phyloP scores from a whole-genome alignment of 1,284 basidiomycete genomes.

The Rhodotorula mucilaginosa region DNA sequence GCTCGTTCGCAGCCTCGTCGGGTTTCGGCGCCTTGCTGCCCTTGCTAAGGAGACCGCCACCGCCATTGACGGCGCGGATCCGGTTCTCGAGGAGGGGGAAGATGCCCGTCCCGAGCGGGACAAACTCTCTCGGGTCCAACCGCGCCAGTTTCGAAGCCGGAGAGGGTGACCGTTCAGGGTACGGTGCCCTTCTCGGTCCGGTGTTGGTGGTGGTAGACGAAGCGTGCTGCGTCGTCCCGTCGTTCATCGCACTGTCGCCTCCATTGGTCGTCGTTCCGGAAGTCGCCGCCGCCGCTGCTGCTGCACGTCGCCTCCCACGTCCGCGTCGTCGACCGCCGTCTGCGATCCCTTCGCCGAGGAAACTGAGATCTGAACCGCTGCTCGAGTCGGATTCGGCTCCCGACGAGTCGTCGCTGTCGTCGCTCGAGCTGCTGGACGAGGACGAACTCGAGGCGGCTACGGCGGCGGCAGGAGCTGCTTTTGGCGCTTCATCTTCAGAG shows the following conservation, averaged over 20 bases:
- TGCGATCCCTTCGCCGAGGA: constrained; percentile 22
- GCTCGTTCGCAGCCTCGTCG: not conserved
- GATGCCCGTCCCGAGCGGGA: constrained; percentile 26
- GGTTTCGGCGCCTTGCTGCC: not conserved
- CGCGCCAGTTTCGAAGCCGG: constrained; percentile 6
- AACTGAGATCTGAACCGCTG: constrained; percentile 18
- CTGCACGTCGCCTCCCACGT: constrained; percentile 5
- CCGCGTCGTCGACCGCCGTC: constrained; percentile 19
- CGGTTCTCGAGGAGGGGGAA: constrained; percentile 33
- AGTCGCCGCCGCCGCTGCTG: not conserved
- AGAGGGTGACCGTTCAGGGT: constrained; percentile 32
- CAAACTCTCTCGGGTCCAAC: constrained; percentile 28
- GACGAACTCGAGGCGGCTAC: not conserved
- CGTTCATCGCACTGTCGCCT: no score
- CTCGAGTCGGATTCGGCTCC: constrained; percentile 10
- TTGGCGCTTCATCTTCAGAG: not conserved
- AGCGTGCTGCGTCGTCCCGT: no score
- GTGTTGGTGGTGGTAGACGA: no score
- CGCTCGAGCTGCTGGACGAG: constrained; percentile 1
- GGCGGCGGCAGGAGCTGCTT: not conserved
- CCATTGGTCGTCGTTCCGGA: not conserved
- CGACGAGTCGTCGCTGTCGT: not conserved
- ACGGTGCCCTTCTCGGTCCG: constrained; percentile 12
- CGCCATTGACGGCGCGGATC: not conserved
- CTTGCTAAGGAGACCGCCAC: not conserved